phyloP scores from a whole-genome alignment of 2,329 filamentous ascomycete genomes.

The Monosporascus sp. region DNA sequence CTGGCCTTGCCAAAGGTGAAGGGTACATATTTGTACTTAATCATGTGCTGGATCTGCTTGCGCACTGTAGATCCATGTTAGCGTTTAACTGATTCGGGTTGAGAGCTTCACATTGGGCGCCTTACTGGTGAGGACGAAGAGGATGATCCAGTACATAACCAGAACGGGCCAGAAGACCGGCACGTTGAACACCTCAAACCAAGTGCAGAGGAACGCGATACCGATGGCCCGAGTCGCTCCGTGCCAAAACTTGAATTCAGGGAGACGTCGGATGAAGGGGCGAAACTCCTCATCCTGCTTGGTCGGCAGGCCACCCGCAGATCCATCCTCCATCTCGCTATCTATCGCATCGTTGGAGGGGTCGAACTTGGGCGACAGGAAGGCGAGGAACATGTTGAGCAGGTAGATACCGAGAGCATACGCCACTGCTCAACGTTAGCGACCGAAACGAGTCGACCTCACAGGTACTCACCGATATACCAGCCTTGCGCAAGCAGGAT shows the following conservation, averaged over 20 bases:
- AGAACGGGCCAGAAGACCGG: conserved; percentile 99
- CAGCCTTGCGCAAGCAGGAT: conserved; percentile 93
- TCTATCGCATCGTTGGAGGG: conserved; percentile 87
- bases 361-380: conserved; percentile 97
- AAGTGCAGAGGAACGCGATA: conserved; percentile 82
- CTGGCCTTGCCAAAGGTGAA: conserved; percentile 87
- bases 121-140: conserved; percentile 92
- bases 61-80: conserved; percentile 58
- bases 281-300: conserved; percentile 97
- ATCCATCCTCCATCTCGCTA: conserved; percentile 92
- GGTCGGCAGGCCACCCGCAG: conserved; percentile 75
- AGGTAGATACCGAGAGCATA: conserved; percentile 99
- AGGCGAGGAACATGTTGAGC: conserved; percentile 97
- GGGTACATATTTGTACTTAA: conserved; percentile 98
- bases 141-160: conserved; percentile 97
- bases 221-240: conserved; percentile 81
- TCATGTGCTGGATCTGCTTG: conserved; percentile 99
- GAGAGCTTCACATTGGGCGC: conserved; percentile 19
- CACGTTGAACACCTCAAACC: conserved; percentile 91
- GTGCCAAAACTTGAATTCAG: conserved; percentile 99
- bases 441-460: neutral
- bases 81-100: conserved; percentile 1
- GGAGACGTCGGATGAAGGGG: conserved; percentile 90
- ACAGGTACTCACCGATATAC: conserved; percentile 76
- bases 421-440: conserved; percentile 59